A percentile compares a stretch with the other conserved stretches of the same genome.
These are phyloP conservation scores for Fusarium paranaense DNA, from an alignment of 2,329 filamentous ascomycete species.

Conservation along the genomic window DNA sequence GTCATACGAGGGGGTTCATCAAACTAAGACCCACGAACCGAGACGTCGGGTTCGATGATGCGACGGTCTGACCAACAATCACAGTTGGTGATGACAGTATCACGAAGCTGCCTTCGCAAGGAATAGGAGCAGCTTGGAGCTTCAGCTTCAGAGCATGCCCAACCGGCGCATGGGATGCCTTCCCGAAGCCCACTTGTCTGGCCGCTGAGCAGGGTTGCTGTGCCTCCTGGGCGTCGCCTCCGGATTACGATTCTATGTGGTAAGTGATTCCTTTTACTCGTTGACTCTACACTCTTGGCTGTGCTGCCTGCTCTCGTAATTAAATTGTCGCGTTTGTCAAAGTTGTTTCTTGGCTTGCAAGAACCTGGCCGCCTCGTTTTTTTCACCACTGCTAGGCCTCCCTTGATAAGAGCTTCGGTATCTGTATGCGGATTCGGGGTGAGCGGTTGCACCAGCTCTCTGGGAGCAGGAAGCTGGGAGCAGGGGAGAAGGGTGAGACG, in stretches of 20 bases:
- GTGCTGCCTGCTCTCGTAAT: neutral
- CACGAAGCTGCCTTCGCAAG: neutral
- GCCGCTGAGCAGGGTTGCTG: neutral
- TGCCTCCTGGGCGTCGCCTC: slow-evolving; percentile 9
- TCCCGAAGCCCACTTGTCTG: slow-evolving; percentile 5
- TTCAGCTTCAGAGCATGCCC: neutral
- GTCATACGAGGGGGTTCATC: neutral
- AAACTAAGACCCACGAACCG: neutral
- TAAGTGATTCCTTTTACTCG: slow-evolving; percentile 1
- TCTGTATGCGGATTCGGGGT: neutral
- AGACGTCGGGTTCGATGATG: slow-evolving; percentile 3
- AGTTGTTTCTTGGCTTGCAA: neutral
- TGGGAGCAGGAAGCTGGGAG: neutral
- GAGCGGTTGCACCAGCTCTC: neutral
- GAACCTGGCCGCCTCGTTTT: neutral
- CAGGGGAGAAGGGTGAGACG: slow-evolving; percentile 3
- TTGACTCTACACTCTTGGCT: slow-evolving; percentile 2
- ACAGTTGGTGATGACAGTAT: neutral
- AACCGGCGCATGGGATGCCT: neutral
- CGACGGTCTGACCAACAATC: neutral
- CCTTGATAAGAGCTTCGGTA: neutral
- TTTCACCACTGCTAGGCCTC: neutral
- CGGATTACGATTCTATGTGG: slow-evolving; percentile 10
- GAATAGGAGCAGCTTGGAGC: neutral
- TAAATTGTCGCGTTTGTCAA: neutral